A percentile compares a stretch with the other conserved stretches of the same genome.
Conservation (phyloP, 768 basidiomycete species). For the Trametes sanguinea region DNA sequence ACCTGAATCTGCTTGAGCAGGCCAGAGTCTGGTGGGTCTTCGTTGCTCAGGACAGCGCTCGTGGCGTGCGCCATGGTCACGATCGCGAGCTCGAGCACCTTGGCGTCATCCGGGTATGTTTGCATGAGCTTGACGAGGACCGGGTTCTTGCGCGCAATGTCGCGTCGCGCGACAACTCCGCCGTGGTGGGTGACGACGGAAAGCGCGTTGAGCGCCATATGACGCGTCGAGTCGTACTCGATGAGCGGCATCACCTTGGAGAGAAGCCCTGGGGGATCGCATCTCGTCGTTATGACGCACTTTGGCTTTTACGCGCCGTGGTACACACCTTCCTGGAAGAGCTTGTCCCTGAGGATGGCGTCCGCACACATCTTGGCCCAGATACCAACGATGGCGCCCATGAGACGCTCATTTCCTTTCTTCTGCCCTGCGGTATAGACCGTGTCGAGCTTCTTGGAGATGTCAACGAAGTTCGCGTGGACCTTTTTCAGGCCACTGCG, state of each 20-base stretch:
- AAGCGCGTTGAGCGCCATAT: constrained; percentile 56
- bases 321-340: constrained; percentile 54
- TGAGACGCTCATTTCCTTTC: constrained; percentile 46
- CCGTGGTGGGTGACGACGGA: constrained; percentile 65
- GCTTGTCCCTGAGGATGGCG: constrained; percentile 57
- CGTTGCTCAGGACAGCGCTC: constrained; percentile 43
- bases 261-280: constrained; percentile 47
- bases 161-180: constrained; percentile 48
- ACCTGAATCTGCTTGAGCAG: constrained; percentile 41
- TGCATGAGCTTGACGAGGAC: constrained; percentile 48
- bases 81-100: constrained; percentile 51
- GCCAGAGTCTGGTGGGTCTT: constrained; percentile 39
- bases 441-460: constrained; percentile 52
- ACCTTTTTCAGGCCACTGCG: constrained; percentile 64
- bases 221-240: constrained; percentile 47
- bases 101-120: constrained; percentile 51
- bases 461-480: constrained; percentile 55
- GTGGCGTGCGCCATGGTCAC: constrained; percentile 50
- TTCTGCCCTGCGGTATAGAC: constrained; percentile 43
- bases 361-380: constrained; percentile 66
- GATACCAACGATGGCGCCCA: constrained; percentile 60
- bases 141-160: constrained; percentile 50
- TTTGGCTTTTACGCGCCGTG: too few relatives aligned
- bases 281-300: not conserved
- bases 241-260: constrained; percentile 59